Base-by-base conservation (phyloP, 208 protist species). In the Wallacemonas sp. region DNA sequence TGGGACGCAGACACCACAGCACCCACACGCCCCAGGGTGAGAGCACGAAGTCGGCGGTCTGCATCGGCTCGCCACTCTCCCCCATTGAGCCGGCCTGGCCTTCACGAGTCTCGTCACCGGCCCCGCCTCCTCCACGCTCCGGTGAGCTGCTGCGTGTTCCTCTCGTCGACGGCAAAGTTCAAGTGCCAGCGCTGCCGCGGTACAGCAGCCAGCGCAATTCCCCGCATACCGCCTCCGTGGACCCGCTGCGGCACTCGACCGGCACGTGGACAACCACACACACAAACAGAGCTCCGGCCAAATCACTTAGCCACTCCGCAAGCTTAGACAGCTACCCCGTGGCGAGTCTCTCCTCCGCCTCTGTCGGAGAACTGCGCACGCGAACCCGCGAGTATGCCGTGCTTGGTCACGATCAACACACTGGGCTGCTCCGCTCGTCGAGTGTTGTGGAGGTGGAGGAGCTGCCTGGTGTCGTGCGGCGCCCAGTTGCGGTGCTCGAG, bases 391-490 rank as follows among this genome's bases (percentile, higher is more conserved):
- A 62, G 19, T 49, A 49, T 11, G 39, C 22, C 26, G 34, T 62
- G 30, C 27, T 67, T 24, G 60, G 54, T 5, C 36, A 60, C 36
- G 63, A 79, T 42, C 28, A 15, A 17, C 27, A 9, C 11, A 75
- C 62, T 2, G 68, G 74, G n/a, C 15, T 26, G 42, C 22, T 44
- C 47, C 69, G 65, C 49, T 6, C 45, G 15, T 58, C 54, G 17
- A 71, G 63, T 14, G 42, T 64, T 15, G 68, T 70, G 1, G 49
- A 73, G 51, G 74, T 79, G 49, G 74, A 79, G 64, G 74, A 74
- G 60, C 68, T 79, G 34, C 49, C 62, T 5, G 68, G 68, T 34
- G 63, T 41, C 12, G 67, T 74, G 59, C 73, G 53, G 24, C 66
- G 55, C 14, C 27, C 68, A 33, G 21, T 49, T n/a, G 38, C 63